A percentile compares a stretch with the other conserved stretches of the same genome.
Conservation (phyloP, 352 stramenopile genomes). For the Globisporangium iwayamae region DNA sequence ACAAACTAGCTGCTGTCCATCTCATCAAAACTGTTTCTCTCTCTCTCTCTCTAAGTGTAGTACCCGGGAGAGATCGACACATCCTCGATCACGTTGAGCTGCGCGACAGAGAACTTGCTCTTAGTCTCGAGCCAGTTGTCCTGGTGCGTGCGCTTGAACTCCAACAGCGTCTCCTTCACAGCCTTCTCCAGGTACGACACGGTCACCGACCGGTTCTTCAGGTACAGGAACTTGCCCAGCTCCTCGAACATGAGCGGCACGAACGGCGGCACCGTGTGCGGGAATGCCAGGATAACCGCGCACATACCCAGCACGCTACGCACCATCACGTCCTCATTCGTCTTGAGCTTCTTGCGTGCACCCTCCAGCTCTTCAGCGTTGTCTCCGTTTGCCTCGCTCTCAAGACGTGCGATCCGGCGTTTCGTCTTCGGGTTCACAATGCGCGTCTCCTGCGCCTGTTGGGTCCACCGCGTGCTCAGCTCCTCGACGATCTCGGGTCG, state of each 20-base stretch:
- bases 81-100: conserved; percentile 77
- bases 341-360: conserved; percentile 36
- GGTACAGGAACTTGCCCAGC: conserved; percentile 63
- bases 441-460: conserved; percentile 37
- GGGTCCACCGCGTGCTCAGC: conserved; percentile 35
- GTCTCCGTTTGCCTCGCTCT: conserved; percentile 20
- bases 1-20: neutral
- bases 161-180: conserved; percentile 75
- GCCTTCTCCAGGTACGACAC: conserved; percentile 69
- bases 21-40: neutral
- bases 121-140: conserved; percentile 83
- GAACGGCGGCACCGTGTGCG: conserved; percentile 64
- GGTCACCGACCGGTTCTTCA: conserved; percentile 50
- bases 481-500: conserved; percentile 27
- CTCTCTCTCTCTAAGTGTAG: conserved; percentile 36
- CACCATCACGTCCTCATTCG: conserved; percentile 50
- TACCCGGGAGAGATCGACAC: conserved; percentile 74
- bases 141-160: conserved; percentile 83
- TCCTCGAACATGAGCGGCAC: conserved; percentile 75
- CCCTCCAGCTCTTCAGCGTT: conserved; percentile 30
- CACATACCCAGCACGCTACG: conserved; percentile 66
- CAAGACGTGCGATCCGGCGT: conserved; percentile 45
- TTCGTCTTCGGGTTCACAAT: conserved; percentile 57
- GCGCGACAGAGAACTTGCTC: conserved; percentile 42
- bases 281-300: conserved; percentile 69